phyloP scores from a whole-genome alignment of 352 stramenopile species.

The Paralagenidium karlingii region DNA sequence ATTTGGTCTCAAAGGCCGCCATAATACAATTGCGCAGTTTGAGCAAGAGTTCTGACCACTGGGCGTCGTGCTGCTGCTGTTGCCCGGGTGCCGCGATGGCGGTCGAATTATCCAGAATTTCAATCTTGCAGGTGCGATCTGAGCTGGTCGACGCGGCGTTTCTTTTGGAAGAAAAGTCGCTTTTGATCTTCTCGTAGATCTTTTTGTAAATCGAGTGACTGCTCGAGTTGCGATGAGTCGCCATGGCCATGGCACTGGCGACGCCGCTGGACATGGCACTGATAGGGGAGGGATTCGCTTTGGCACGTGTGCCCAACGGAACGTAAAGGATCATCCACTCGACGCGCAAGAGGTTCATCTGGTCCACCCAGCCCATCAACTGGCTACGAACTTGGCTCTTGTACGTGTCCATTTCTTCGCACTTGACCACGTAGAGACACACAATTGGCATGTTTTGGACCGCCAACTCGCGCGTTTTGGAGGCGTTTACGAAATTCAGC shows the following conservation, averaged over 20 bases:
- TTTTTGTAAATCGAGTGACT: slow-evolving; percentile 80
- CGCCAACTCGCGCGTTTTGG: slow-evolving; percentile 3
- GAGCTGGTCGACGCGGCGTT: slow-evolving; percentile 8
- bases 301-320: slow-evolving; percentile 58
- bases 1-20: slow-evolving; percentile 69
- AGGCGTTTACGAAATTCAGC: slow-evolving; percentile 26
- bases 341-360: slow-evolving; percentile 43
- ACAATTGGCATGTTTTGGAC: slow-evolving; percentile 22
- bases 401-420: slow-evolving; percentile 71
- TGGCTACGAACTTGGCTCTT: slow-evolving; percentile 27
- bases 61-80: slow-evolving; percentile 63
- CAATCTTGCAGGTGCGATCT: slow-evolving; percentile 67
- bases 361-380: slow-evolving; percentile 47
- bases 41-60: slow-evolving; percentile 68
- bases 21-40: slow-evolving; percentile 62
- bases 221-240: no score
- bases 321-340: slow-evolving; percentile 81
- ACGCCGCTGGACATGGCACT: slow-evolving; percentile 9
- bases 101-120: slow-evolving; percentile 59
- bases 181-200: slow-evolving; percentile 56
- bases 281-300: slow-evolving; percentile 10
- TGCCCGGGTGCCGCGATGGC: slow-evolving; percentile 31
- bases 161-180: slow-evolving; percentile 48
- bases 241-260: not conserved
- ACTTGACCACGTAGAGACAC: slow-evolving; percentile 73